Conservation (phyloP, 345 rosid genomes). For the Gossypium raimondii region DNA sequence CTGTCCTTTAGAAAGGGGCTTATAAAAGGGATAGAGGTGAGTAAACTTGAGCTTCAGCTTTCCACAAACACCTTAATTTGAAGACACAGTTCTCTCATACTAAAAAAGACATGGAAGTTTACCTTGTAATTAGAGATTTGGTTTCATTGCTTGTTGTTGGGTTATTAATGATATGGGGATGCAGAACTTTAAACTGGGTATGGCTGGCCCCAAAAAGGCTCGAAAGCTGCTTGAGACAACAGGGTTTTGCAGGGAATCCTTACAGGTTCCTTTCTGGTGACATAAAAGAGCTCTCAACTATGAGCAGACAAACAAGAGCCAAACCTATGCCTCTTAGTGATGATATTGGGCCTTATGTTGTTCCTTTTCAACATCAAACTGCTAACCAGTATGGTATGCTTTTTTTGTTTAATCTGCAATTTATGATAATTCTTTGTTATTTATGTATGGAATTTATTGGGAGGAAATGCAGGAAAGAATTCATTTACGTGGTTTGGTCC, state of each 20-base stretch:
- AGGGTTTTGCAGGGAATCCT: constrained; percentile 44
- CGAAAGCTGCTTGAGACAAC: constrained; percentile 36
- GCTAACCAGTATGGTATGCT: constrained; percentile 30
- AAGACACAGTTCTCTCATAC: neutral
- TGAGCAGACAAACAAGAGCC: constrained; percentile 33
- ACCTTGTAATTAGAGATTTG: neutral
- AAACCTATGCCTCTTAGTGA: constrained; percentile 30
- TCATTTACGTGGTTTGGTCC: constrained; percentile 21
- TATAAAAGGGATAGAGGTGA: neutral
- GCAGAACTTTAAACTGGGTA: constrained; percentile 23
- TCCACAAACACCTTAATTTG: neutral
- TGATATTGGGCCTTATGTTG: constrained; percentile 32
- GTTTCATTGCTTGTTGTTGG: neutral
- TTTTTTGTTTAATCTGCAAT: neutral
- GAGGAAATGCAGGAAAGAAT: constrained; percentile 28
- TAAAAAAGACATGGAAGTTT: neutral
- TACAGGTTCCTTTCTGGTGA: constrained; percentile 41
- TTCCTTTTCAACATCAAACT: constrained; percentile 35
- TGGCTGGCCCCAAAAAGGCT: constrained; percentile 44
- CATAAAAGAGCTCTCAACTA: constrained; percentile 23
- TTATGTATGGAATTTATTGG: neutral
- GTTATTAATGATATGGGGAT: neutral
- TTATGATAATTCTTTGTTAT: neutral
- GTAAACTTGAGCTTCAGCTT: neutral
- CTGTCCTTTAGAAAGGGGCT: neutral